Conservation (phyloP, 257 asterid genomes). For the Petrea volubilis region DNA sequence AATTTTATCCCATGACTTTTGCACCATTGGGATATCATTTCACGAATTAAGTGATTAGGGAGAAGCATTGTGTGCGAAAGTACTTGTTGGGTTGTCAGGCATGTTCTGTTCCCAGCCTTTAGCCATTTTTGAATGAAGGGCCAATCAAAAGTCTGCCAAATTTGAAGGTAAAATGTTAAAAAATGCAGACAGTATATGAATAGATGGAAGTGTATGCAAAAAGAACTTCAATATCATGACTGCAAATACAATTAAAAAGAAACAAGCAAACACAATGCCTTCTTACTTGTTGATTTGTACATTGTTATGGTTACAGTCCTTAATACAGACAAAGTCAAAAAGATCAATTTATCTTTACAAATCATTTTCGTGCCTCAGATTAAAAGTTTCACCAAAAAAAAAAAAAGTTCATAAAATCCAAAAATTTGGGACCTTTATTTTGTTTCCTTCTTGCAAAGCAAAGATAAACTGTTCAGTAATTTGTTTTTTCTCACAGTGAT, state of each 20-base stretch:
- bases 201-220: not conserved
- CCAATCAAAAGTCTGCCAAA: conserved; percentile 79
- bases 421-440: too few relatives aligned
- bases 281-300: not conserved
- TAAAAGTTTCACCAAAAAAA: not conserved
- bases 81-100: conserved; percentile 81
- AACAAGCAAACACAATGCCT: not conserved
- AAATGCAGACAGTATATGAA: conserved; percentile 12
- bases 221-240: not conserved
- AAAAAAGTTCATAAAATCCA: not conserved
- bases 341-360: not conserved
- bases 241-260: too few relatives aligned
- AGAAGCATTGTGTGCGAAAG: conserved; percentile 71
- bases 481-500: too few relatives aligned
- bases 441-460: not conserved
- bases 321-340: not conserved
- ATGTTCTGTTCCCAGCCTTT: conserved; percentile 71
- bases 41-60: conserved; percentile 68
- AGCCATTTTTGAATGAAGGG: conserved; percentile 82
- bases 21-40: conserved; percentile 76
- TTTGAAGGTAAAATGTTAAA: conserved; percentile 9
- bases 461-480: not conserved
- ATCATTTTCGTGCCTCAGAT: not conserved
- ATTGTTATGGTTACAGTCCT: not conserved
- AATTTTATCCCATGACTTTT: conserved; percentile 51